Evolutionary conservation across 2,329 filamentous ascomycete species (phyloP).

Genomic region (Rutstroemia sp.): DNA sequence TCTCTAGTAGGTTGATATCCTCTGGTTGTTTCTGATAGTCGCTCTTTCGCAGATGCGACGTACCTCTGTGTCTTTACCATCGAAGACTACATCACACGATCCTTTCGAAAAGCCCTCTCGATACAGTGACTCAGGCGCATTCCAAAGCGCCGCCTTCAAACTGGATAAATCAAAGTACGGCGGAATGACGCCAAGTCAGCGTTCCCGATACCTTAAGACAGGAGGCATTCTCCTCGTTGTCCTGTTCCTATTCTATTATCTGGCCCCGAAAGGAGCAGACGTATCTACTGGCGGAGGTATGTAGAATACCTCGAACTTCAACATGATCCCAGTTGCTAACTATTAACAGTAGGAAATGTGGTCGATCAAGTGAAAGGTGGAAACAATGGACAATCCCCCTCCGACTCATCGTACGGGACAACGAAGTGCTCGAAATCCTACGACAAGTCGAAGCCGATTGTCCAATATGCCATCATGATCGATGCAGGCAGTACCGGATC

Average conservation of each 20-base stretch:
- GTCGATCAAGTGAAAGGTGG: conserved; percentile 12
- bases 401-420: conserved; percentile 58
- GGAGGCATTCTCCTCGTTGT: conserved; percentile 53
- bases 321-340: not conserved
- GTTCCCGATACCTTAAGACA: conserved; percentile 58
- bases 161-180: conserved; percentile 49
- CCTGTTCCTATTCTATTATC: conserved; percentile 55
- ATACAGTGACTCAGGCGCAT: conserved; percentile 43
- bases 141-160: conserved; percentile 32
- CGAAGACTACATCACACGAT: conserved; percentile 51
- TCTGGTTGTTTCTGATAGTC: conserved; percentile 9
- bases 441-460: conserved; percentile 83
- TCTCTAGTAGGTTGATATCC: not conserved
- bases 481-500: conserved; percentile 97
- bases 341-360: conserved; percentile 16
- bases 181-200: conserved; percentile 57
- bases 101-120: conserved; percentile 58
- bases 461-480: conserved; percentile 98
- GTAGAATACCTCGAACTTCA: not conserved
- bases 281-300: conserved; percentile 23
- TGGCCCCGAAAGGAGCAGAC: conserved; percentile 47
- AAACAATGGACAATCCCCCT: conserved; percentile 43
- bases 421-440: conserved; percentile 74
- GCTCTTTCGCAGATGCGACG: conserved; percentile 47
- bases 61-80: conserved; percentile 57